A percentile compares a stretch with the other conserved stretches of the same genome.
phyloP scores from a whole-genome alignment of 2,329 filamentous ascomycete species.

The Pseudocercospora vitis region DNA sequence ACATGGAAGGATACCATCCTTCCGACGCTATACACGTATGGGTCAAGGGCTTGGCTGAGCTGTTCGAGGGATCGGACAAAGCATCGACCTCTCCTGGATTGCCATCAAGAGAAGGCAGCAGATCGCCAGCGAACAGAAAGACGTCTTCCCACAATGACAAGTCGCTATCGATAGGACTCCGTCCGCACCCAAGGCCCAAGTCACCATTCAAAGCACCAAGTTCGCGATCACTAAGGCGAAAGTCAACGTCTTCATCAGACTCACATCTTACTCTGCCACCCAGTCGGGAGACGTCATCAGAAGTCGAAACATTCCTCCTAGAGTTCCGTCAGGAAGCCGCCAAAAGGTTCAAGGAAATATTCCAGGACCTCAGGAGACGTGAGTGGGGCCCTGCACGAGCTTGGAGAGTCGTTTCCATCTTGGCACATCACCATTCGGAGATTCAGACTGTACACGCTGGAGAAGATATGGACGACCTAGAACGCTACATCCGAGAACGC shows the following conservation, averaged over 20 bases:
- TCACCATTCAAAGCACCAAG: too few species aligned
- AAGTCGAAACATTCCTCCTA: neutral
- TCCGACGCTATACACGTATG: too few species aligned
- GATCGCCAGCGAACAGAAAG: too few species aligned
- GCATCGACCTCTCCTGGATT: too few species aligned
- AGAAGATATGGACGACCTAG: neutral
- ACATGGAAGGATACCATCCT: too few species aligned
- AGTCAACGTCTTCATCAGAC: neutral
- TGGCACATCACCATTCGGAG: neutral
- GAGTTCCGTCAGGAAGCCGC: neutral
- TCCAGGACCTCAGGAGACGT: neutral
- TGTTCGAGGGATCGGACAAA: neutral
- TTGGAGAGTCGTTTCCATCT: neutral
- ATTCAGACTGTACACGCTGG: neutral
- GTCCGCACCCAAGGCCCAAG: neutral
- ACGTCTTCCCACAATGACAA: too few species aligned
- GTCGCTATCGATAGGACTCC: neutral
- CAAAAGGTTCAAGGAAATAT: neutral
- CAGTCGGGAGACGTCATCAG: neutral
- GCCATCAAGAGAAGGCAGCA: neutral
- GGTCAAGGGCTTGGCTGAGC: too few species aligned
- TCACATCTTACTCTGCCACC: neutral
- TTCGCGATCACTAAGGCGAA: neutral
- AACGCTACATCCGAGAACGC: neutral
- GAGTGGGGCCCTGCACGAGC: neutral